Conservation (phyloP, 164 flowering plant genomes). For the Buxus sempervirens region DNA sequence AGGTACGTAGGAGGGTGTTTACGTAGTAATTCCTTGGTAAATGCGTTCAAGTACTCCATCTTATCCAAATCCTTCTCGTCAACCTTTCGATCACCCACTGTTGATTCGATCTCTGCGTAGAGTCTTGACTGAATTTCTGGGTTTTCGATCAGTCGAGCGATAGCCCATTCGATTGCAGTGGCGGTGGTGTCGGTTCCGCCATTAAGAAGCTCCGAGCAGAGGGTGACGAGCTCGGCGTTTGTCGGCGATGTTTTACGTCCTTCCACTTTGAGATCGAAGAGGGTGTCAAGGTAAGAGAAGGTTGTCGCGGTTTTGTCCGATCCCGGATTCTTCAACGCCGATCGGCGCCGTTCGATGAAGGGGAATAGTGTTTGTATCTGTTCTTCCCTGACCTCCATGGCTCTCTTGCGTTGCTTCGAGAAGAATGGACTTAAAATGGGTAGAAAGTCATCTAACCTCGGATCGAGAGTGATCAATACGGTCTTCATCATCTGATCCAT, state of each 20-base stretch:
- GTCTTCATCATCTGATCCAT: constrained; percentile 68
- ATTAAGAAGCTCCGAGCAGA: constrained; percentile 87
- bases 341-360: constrained; percentile 49
- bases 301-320: constrained; percentile 35
- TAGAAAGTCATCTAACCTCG: constrained; percentile 75
- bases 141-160: constrained; percentile 65
- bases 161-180: constrained; percentile 89
- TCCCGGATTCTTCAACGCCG: constrained; percentile 31
- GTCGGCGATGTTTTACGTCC: constrained; percentile 55
- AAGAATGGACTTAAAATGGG: constrained; percentile 75
- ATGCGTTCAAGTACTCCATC: constrained; percentile 70
- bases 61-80: constrained; percentile 70
- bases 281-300: constrained; percentile 83
- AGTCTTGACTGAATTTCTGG: constrained; percentile 56
- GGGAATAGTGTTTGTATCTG: constrained; percentile 62
- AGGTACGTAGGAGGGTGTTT: constrained; percentile 93
- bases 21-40: constrained; percentile 66
- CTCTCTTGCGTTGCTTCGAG: constrained; percentile 56
- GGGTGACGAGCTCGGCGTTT: constrained; percentile 65
- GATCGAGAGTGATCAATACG: constrained; percentile 55
- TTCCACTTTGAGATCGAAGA: constrained; percentile 67
- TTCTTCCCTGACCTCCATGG: constrained; percentile 49
- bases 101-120: constrained; percentile 46
- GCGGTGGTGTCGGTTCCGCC: constrained; percentile 97
- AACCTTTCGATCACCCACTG: constrained; percentile 48